Evolutionary conservation across 78 protist genomes (phyloP), one percentile per base, ranked within the genome.

Genomic region (Guillardia theta): DNA sequence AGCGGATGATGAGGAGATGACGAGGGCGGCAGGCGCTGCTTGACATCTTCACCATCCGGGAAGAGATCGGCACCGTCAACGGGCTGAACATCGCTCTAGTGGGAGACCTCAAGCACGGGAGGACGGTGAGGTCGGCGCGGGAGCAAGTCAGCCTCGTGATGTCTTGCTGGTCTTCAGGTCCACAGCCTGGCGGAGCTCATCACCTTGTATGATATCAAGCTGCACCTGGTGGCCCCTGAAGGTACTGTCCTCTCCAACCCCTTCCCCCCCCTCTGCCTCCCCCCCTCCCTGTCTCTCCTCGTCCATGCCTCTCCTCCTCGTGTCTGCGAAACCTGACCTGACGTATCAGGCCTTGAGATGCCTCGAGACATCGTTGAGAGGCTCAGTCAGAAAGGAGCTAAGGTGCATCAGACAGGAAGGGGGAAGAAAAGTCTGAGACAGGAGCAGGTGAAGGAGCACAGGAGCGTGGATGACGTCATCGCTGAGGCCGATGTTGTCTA

Each of bases 81-180:
- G 98, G 98, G 41, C 94, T 97, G 41, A 94, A 88, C 24, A 95
- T 98, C 76, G 93, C 98, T 0, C 30, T 97, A 0, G 92, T 97
- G 48, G 99, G 99, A 48, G 99, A 98, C 95, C 97, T 98, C 54
- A 97, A 97, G 96, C 33, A 98, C 92, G 98, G 98, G 70, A 15
- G 15, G 58, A 30, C 70, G 21, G 70, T 58, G 70, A 27, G 70
- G 39, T 6, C 70, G 21, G 70, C 27, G 70, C 70, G 58, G 15
- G 58, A 50, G 10, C 10, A 15, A 3, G 70, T 8, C 1, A 30
- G 39, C 27, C 39, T 27, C 6, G 6, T 58, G 70, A 8, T 24
- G 58, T 1, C 27, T 58, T 24, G 21, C 39, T 6, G 70, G 4
- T 1, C 1, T 30, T 6, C 70, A 58, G 70, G 80, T 39, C 62